Conservation (phyloP, 2,329 filamentous ascomycete species). For the Apiospora hydei region DNA sequence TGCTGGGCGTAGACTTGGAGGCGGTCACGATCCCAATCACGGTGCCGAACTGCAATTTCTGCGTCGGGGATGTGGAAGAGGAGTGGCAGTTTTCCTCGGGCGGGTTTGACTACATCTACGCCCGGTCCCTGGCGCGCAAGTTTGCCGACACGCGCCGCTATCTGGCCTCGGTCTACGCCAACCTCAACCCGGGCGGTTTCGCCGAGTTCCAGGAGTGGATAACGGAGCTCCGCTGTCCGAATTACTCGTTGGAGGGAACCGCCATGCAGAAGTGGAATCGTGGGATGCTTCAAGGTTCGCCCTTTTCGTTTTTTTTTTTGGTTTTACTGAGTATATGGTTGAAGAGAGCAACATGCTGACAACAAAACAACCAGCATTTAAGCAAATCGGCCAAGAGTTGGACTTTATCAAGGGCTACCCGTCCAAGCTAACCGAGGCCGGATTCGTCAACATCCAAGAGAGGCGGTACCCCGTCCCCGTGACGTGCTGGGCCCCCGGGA, state of each 20-base stretch:
- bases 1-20: conserved; percentile 42
- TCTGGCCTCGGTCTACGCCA: conserved; percentile 40
- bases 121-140: conserved; percentile 38
- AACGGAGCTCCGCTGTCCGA: conserved; percentile 40
- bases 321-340: too few relatives aligned
- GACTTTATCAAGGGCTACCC: background rate
- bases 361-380: conserved; percentile 25
- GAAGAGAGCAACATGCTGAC: background rate
- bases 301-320: background rate
- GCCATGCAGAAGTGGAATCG: conserved; percentile 30
- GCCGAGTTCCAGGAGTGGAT: conserved; percentile 46
- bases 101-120: conserved; percentile 42
- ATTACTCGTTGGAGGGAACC: conserved; percentile 40
- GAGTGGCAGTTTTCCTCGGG: conserved; percentile 35
- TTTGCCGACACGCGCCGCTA: conserved; percentile 34
- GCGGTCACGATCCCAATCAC: conserved; percentile 34
- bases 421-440: conserved; percentile 23
- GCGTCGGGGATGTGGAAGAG: conserved; percentile 32
- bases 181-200: conserved; percentile 44
- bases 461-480: conserved; percentile 36
- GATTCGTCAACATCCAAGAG: conserved; percentile 33
- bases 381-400: conserved; percentile 35
- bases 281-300: background rate
- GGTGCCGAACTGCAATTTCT: conserved; percentile 40
- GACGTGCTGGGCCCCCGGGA: conserved; percentile 42